phyloP scores from a whole-genome alignment of 1,139 yeast species.

The Debaryomyces subglobosus region DNA sequence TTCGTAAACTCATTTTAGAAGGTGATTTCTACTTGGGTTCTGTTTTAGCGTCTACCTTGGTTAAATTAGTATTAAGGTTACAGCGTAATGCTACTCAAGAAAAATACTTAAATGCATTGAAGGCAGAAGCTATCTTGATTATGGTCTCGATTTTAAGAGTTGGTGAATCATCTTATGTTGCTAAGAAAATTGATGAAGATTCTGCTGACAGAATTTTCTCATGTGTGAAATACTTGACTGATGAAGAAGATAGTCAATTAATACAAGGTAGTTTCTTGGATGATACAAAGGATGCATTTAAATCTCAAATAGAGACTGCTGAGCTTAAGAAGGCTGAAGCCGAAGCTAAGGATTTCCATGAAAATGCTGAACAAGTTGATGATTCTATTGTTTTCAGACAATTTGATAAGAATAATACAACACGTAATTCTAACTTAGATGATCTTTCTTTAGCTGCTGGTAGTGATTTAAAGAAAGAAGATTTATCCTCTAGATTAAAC shows the following conservation, averaged over 20 bases:
- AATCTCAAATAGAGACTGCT: slow-evolving; percentile 57
- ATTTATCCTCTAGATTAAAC: slow-evolving; percentile 74
- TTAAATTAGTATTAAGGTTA: slow-evolving; percentile 83
- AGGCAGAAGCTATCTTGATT: slow-evolving; percentile 92
- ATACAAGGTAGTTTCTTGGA: slow-evolving; percentile 79
- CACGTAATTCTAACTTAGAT: slow-evolving; percentile 40
- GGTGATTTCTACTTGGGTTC: slow-evolving; percentile 94
- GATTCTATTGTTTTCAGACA: slow-evolving; percentile 84
- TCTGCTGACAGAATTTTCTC: slow-evolving; percentile 89
- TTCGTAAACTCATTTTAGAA: slow-evolving; percentile 77
- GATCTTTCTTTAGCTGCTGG: slow-evolving; percentile 54
- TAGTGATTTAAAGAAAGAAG: slow-evolving; percentile 54
- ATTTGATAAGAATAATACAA: slow-evolving; percentile 57
- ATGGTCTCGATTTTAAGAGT: slow-evolving; percentile 90
- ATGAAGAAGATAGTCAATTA: slow-evolving; percentile 53
- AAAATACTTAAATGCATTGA: slow-evolving; percentile 74
- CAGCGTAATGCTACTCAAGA: slow-evolving; percentile 58
- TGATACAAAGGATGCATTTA: slow-evolving; percentile 85
- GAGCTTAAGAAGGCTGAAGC: slow-evolving; percentile 59
- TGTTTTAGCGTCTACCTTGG: slow-evolving; percentile 83
- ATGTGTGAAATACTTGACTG: slow-evolving; percentile 77
- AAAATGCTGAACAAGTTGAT: slow-evolving; percentile 80
- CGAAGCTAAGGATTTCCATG: slow-evolving; percentile 63
- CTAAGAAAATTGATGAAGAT: slow-evolving; percentile 89
- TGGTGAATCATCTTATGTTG: slow-evolving; percentile 78